A percentile compares a stretch with the other conserved stretches of the same genome.
Evolutionary conservation across 106 monocot genomes (phyloP).

Genomic region (Acanthochlamys bracteata): DNA sequence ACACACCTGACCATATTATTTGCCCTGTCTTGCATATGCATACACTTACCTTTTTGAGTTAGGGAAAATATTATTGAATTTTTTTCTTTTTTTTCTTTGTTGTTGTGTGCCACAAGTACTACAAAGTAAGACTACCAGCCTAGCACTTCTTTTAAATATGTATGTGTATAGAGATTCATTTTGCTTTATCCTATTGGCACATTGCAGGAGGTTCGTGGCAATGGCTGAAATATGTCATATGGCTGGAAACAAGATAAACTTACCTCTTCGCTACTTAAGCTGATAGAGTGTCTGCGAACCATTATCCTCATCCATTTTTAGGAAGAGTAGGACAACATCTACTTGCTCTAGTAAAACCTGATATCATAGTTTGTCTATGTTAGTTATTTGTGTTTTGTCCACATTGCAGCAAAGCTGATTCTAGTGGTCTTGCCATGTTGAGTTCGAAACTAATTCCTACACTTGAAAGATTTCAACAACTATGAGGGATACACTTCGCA

Average conservation of each 20-base stretch:
- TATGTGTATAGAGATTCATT: too few relatives aligned
- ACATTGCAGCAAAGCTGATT: slow-evolving; percentile 30
- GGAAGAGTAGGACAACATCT: slow-evolving; percentile 46
- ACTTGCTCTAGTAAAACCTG: background rate
- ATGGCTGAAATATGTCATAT: slow-evolving; percentile 86
- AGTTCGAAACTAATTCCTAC: slow-evolving; percentile 54
- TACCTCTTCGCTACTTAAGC: slow-evolving; percentile 59
- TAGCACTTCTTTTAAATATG: too few relatives aligned
- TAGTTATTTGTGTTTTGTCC: slow-evolving; percentile 4
- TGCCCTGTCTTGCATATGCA: too few relatives aligned
- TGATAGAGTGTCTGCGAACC: slow-evolving; percentile 62
- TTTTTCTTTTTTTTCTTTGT: too few relatives aligned
- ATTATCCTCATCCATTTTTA: slow-evolving; percentile 83
- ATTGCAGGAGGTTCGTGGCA: slow-evolving; percentile 79
- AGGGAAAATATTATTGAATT: too few relatives aligned
- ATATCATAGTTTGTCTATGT: background rate
- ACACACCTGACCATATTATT: too few relatives aligned
- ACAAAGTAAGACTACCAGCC: too few relatives aligned
- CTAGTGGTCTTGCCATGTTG: slow-evolving; percentile 32
- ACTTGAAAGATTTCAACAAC: slow-evolving; percentile 69
- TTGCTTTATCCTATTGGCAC: background rate
- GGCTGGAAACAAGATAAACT: slow-evolving; percentile 59
- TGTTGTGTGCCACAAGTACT: too few relatives aligned
- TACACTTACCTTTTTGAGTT: too few relatives aligned
- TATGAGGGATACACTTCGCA: slow-evolving; percentile 45